Conservation (phyloP, 2,329 filamentous ascomycete species). For the Penicillium hordei region DNA sequence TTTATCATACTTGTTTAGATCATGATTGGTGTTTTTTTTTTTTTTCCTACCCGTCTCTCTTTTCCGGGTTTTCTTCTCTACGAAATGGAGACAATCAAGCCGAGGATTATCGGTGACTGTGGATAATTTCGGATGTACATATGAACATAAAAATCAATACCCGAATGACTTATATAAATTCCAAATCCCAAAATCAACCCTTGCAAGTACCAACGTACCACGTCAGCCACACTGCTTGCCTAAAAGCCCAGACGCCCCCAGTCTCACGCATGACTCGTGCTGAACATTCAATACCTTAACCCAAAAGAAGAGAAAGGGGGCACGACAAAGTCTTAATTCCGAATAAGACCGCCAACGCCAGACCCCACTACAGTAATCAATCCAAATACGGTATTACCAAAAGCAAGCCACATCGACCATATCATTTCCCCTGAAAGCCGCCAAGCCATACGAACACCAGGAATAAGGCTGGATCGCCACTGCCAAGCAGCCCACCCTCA, state of each 20-base stretch:
- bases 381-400: background rate
- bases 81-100: background rate
- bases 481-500: background rate
- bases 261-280: background rate
- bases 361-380: background rate
- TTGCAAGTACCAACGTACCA: background rate
- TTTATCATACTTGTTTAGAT: background rate
- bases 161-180: background rate
- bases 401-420: background rate
- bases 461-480: constrained; percentile 1
- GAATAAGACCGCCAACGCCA: background rate
- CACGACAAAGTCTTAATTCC: background rate
- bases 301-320: background rate
- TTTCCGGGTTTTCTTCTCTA: background rate
- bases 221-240: background rate
- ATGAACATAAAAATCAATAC: constrained; percentile 5
- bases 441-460: background rate
- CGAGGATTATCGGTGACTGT: background rate
- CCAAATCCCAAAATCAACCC: background rate
- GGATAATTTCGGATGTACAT: constrained; percentile 8
- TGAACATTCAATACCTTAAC: background rate
- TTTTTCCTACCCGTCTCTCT: background rate
- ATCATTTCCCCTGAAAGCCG: background rate
- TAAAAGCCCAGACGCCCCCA: background rate
- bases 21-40: background rate